A percentile compares a stretch with the other conserved stretches of the same genome.
Conservation (phyloP, 148 eudicot species). For the Fallopia convolvulus region DNA sequence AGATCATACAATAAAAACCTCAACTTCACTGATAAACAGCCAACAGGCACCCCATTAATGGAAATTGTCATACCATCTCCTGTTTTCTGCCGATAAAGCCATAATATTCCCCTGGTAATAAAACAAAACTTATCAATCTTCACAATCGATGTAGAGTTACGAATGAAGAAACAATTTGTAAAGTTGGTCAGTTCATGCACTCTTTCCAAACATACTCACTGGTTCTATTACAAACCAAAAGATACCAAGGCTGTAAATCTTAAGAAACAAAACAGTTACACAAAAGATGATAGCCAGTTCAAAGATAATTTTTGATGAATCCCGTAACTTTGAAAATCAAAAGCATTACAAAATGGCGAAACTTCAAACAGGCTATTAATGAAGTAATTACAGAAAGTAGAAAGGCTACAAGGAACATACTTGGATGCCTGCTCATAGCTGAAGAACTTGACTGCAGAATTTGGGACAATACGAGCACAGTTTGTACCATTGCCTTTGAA, state of each 20-base stretch:
- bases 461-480: constrained; percentile 93
- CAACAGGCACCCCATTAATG: too few relatives aligned
- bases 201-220: not conserved
- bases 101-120: constrained; percentile 68
- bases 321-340: not conserved
- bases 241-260: not conserved
- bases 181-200: not conserved
- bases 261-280: not conserved
- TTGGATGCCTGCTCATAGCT: constrained; percentile 91
- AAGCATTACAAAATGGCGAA: not conserved
- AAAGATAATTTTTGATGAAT: not conserved
- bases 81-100: constrained; percentile 60
- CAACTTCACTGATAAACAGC: not conserved
- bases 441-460: constrained; percentile 89
- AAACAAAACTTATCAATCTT: constrained; percentile 11
- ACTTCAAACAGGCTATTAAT: not conserved
- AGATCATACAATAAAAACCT: not conserved
- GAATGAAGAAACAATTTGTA: not conserved
- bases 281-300: not conserved
- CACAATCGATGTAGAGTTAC: not conserved
- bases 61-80: constrained; percentile 55
- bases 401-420: constrained; percentile 31
- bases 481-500: constrained; percentile 94
- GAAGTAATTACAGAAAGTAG: not conserved
- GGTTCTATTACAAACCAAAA: not conserved